Evolutionary conservation across 257 asterid species (phyloP).

Genomic region (Voacanga thouarsii): DNA sequence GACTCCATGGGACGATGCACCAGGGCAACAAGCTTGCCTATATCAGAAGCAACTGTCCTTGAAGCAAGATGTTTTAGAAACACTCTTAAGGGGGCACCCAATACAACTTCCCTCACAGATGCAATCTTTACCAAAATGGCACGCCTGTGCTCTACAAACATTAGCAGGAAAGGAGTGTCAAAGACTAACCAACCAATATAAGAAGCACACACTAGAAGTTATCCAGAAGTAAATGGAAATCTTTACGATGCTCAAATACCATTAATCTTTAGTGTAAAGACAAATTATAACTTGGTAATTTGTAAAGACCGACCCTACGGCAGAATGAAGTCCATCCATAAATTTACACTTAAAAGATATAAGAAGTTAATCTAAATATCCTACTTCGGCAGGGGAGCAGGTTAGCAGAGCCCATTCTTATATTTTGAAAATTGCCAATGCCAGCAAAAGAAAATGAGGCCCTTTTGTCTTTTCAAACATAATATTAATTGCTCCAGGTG

Average conservation of each 20-base stretch:
- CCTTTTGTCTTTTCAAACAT: too few relatives aligned
- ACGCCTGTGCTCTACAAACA: conserved; percentile 52
- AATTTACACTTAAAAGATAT: too few relatives aligned
- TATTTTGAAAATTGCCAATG: too few relatives aligned
- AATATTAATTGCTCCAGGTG: too few relatives aligned
- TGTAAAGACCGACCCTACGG: background rate
- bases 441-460: too few relatives aligned
- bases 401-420: too few relatives aligned
- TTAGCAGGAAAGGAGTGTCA: conserved; percentile 19
- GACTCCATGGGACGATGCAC: conserved; percentile 95
- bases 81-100: conserved; percentile 87
- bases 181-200: conserved; percentile 19
- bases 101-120: conserved; percentile 85
- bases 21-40: conserved; percentile 59
- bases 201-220: conserved; percentile 2
- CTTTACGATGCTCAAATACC: background rate
- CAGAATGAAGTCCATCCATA: background rate
- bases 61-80: conserved; percentile 65
- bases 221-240: background rate
- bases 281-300: background rate
- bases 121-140: conserved; percentile 73
- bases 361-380: too few relatives aligned
- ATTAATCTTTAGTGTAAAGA: background rate
- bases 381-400: too few relatives aligned
- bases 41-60: conserved; percentile 56